Conservation (phyloP, 2,329 filamentous ascomycete species). For the Fusarium virguliforme region DNA sequence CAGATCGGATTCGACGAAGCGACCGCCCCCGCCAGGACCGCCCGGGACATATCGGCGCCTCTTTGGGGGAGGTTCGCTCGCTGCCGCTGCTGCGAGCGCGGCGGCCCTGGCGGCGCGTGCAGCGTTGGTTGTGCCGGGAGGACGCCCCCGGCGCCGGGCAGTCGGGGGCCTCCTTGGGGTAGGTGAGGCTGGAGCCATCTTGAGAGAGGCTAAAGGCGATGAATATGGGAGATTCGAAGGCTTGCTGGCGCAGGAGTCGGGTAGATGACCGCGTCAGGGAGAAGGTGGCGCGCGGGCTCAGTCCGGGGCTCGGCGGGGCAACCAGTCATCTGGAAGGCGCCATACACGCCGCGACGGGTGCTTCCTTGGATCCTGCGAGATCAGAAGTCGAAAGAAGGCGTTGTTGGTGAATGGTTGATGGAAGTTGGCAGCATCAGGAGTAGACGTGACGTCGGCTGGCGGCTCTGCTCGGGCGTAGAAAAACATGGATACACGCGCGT, state of each 20-base stretch:
- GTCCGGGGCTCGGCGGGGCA: conserved; percentile 52
- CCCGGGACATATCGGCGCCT: conserved; percentile 87
- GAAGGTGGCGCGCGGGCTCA: conserved; percentile 53
- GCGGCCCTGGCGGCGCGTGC: conserved; percentile 59
- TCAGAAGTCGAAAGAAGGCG: conserved; percentile 40
- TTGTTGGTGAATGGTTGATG: conserved; percentile 52
- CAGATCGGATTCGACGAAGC: conserved; percentile 83
- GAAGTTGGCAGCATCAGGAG: conserved; percentile 50
- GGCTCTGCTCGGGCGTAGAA: conserved; percentile 48
- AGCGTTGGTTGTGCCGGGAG: conserved; percentile 62
- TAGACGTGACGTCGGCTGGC: conserved; percentile 56
- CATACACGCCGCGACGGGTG: conserved; percentile 27
- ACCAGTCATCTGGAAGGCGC: conserved; percentile 50
- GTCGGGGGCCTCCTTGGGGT: conserved; percentile 62
- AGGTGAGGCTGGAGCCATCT: conserved; percentile 56
- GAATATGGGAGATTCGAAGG: conserved; percentile 28
- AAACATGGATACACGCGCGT: conserved; percentile 61
- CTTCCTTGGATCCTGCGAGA: conserved; percentile 31
- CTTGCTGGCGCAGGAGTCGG: conserved; percentile 39
- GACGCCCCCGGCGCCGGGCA: conserved; percentile 65
- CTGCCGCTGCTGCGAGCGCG: conserved; percentile 52
- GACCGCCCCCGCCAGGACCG: conserved; percentile 86
- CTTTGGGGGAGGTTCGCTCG: conserved; percentile 77
- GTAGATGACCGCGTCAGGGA: conserved; percentile 50
- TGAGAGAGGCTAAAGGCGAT: conserved; percentile 33